Evolutionary conservation across 2,329 filamentous ascomycete species (phyloP).

Genomic region (Madurella mycetomatis): DNA sequence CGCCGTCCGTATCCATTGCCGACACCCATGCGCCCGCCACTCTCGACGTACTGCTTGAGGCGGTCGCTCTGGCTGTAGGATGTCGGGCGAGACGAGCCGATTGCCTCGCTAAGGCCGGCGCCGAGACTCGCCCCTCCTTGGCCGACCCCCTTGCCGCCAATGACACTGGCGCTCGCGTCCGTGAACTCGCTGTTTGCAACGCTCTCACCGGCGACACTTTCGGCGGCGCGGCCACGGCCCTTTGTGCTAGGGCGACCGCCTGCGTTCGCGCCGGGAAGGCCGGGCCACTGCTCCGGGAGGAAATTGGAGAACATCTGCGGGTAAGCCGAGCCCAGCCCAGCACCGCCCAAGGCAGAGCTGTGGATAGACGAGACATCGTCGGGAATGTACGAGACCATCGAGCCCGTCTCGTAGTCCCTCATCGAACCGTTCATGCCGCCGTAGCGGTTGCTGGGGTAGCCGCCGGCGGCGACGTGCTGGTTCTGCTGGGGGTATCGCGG

Average conservation of each 20-base stretch:
- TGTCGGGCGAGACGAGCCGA: conserved; percentile 59
- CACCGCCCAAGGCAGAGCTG: conserved; percentile 82
- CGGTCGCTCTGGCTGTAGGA: conserved; percentile 80
- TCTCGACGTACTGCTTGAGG: conserved; percentile 90
- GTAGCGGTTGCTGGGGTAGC: conserved; percentile 39
- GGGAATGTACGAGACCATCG: conserved; percentile 90
- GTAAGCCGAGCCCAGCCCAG: conserved; percentile 75
- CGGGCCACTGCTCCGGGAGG: conserved; percentile 81
- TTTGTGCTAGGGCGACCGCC: conserved; percentile 62
- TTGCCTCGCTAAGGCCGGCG: conserved; percentile 69
- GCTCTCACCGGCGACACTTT: conserved; percentile 86
- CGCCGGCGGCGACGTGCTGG: conserved; percentile 53
- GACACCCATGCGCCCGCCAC: conserved; percentile 63
- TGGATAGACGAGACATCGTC: conserved; percentile 97
- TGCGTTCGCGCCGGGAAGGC: conserved; percentile 60
- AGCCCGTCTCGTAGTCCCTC: conserved; percentile 70
- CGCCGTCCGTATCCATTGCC: conserved; percentile 65
- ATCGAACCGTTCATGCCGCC: conserved; percentile 37
- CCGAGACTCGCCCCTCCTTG: conserved; percentile 85
- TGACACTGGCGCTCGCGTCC: conserved; percentile 73
- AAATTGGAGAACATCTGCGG: conserved; percentile 96
- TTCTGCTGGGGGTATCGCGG: conserved; percentile 72
- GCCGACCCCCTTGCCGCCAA: conserved; percentile 68
- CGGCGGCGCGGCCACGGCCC: conserved; percentile 60
- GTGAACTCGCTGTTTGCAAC: conserved; percentile 88